These are phyloP conservation scores for Penicillium tannophilum DNA, from an alignment of 495 filamentous ascomycete genomes.

Conservation along the genomic window DNA sequence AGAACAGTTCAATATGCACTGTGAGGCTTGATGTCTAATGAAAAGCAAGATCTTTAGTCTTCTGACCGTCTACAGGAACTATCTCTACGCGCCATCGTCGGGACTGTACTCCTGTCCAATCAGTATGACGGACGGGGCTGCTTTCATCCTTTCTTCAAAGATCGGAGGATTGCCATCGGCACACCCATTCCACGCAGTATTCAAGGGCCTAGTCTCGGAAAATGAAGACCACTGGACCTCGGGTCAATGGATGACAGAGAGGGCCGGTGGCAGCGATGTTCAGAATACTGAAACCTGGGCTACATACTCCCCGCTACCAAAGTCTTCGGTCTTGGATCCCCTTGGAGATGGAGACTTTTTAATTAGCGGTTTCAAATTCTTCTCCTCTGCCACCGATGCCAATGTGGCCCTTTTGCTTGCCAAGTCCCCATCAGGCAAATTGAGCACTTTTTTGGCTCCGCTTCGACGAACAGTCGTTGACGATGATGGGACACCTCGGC, in stretches of 20 bases:
- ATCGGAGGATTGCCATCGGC: slow-evolving; percentile 32
- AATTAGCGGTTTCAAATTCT: slow-evolving; percentile 75
- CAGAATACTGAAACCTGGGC: slow-evolving; percentile 70
- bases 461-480: slow-evolving; percentile 49
- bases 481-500: slow-evolving; percentile 21
- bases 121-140: slow-evolving; percentile 72
- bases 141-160: slow-evolving; percentile 59
- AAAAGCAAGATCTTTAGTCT: slow-evolving; percentile 20
- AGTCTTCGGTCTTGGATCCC: slow-evolving; percentile 8
- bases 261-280: slow-evolving; percentile 74
- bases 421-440: slow-evolving; percentile 53
- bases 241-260: slow-evolving; percentile 87
- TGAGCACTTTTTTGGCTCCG: slow-evolving; percentile 70
- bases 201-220: slow-evolving; percentile 53
- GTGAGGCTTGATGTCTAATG: slow-evolving; percentile 12
- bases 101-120: slow-evolving; percentile 67
- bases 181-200: slow-evolving; percentile 55
- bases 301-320: slow-evolving; percentile 34
- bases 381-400: slow-evolving; percentile 73
- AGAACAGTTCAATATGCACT: slow-evolving; percentile 39
- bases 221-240: slow-evolving; percentile 68
- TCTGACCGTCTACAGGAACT: slow-evolving; percentile 52
- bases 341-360: slow-evolving; percentile 37
- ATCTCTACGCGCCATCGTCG: slow-evolving; percentile 64
- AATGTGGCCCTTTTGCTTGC: slow-evolving; percentile 72